phyloP scores from a whole-genome alignment of 495 filamentous ascomycete genomes.

The Talaromyces trachyspermus region DNA sequence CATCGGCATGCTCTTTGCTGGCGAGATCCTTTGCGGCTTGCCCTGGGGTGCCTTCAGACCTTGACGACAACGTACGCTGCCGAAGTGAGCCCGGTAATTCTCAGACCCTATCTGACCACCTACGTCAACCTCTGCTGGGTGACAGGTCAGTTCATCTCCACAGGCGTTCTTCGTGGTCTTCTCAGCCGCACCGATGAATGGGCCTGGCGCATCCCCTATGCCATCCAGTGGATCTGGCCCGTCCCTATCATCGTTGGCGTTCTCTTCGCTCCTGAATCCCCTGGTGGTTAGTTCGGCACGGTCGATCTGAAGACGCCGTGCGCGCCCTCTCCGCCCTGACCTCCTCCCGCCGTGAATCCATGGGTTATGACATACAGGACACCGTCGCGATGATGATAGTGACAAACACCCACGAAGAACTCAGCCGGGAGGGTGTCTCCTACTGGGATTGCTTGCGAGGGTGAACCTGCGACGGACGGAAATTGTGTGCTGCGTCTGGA shows the following conservation, averaged over 20 bases:
- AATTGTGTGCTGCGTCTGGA: slow-evolving; percentile 22
- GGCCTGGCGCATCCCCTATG: slow-evolving; percentile 51
- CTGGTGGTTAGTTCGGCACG: slow-evolving; percentile 37
- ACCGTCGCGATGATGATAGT: slow-evolving; percentile 55
- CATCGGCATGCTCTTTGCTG: slow-evolving; percentile 10
- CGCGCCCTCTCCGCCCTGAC: slow-evolving; percentile 33
- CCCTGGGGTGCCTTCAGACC: slow-evolving; percentile 42
- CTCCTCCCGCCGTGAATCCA: slow-evolving; percentile 16
- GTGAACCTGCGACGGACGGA: slow-evolving; percentile 34
- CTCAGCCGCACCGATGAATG: slow-evolving; percentile 28
- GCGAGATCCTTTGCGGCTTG: slow-evolving; percentile 12
- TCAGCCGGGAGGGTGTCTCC: slow-evolving; percentile 18
- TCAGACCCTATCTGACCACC: slow-evolving; percentile 38
- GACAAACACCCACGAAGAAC: slow-evolving; percentile 28
- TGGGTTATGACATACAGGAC: slow-evolving; percentile 40
- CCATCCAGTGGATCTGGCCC: slow-evolving; percentile 50
- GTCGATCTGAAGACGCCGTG: slow-evolving; percentile 35
- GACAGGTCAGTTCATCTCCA: slow-evolving; percentile 44
- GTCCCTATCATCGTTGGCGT: slow-evolving; percentile 34
- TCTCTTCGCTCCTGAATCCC: slow-evolving; percentile 41
- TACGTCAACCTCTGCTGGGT: slow-evolving; percentile 43
- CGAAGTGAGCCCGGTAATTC: slow-evolving; percentile 39
- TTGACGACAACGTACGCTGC: slow-evolving; percentile 45
- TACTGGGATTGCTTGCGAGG: slow-evolving; percentile 35
- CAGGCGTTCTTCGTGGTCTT: slow-evolving; percentile 39